Evolutionary conservation across 306 rosid species (phyloP).

Genomic region (Begonia masoniana): DNA sequence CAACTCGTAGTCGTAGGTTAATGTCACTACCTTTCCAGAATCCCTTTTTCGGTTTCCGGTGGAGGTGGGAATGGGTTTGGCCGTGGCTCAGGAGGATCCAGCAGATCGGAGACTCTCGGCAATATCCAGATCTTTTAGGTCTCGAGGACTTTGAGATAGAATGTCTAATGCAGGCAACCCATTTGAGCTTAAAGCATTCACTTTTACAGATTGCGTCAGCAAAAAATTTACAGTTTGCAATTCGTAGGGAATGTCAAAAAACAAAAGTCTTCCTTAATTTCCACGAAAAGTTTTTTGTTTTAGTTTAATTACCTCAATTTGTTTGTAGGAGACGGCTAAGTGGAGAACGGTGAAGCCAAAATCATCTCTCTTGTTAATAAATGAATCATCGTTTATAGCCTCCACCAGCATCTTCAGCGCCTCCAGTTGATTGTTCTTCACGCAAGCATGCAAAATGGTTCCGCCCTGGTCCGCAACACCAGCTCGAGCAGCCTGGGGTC

Average conservation of each 20-base stretch:
- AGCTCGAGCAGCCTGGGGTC: conserved; percentile 9
- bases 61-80: neutral
- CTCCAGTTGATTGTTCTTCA: conserved; percentile 15
- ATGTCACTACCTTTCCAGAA: no score
- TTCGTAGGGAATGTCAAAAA: neutral
- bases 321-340: conserved; percentile 20
- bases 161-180: conserved; percentile 16
- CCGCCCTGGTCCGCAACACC: conserved; percentile 13
- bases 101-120: conserved; percentile 5
- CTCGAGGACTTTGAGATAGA: conserved; percentile 12
- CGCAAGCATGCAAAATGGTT: conserved; percentile 22
- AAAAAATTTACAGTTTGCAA: conserved; percentile 11
- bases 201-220: conserved; percentile 5
- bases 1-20: neutral
- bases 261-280: no score
- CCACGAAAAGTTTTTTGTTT: no score
- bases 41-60: no score
- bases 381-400: conserved; percentile 4
- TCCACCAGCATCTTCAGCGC: conserved; percentile 14
- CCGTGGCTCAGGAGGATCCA: conserved; percentile 7
- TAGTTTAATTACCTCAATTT: conserved; percentile 16
- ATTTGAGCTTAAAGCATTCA: conserved; percentile 10
- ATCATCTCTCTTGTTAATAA: conserved; percentile 13
- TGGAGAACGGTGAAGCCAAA: conserved; percentile 19
- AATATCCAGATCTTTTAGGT: conserved; percentile 11